A percentile compares a stretch with the other conserved stretches of the same genome.
Conservation (phyloP, 371 early-diverging fungal species). For the Mortierella sp. region DNA sequence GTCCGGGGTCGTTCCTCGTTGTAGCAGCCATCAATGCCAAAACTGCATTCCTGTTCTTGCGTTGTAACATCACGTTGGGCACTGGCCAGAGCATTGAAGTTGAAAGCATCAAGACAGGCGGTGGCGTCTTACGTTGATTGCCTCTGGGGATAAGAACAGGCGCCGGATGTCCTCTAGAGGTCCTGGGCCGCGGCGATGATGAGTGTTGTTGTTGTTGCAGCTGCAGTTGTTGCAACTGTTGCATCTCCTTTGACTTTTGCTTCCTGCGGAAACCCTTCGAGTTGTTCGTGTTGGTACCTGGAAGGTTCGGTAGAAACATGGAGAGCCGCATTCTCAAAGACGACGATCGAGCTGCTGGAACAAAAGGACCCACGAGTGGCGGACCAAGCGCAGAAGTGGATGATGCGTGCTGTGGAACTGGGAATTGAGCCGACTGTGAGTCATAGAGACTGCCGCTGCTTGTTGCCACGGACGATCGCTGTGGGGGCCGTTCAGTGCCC, state of each 20-base stretch:
- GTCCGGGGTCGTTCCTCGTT: slow-evolving; percentile 34
- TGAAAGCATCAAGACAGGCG: slow-evolving; percentile 30
- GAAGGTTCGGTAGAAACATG: slow-evolving; percentile 8
- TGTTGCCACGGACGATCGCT: background rate
- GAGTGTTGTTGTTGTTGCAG: background rate
- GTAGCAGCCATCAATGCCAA: slow-evolving; percentile 47
- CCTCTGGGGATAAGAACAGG: background rate
- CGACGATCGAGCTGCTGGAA: slow-evolving; percentile 24
- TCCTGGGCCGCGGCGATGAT: too few species aligned
- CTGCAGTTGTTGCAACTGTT: background rate
- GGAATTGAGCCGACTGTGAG: background rate
- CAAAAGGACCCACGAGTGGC: slow-evolving; percentile 6
- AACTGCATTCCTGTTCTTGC: slow-evolving; percentile 43
- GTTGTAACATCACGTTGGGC: slow-evolving; percentile 40
- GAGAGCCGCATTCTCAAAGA: slow-evolving; percentile 13
- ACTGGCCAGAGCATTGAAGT: slow-evolving; percentile 19
- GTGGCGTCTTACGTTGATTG: background rate
- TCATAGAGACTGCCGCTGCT: slow-evolving; percentile 17
- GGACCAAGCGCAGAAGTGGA: background rate
- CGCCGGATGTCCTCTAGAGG: too few species aligned
- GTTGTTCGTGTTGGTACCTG: background rate
- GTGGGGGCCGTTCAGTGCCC: background rate
- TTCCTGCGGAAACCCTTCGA: background rate
- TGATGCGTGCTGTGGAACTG: background rate
- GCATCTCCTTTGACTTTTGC: background rate